Conservation (phyloP, 352 stramenopile species). For the Thalassiosira livingstoniorum region DNA sequence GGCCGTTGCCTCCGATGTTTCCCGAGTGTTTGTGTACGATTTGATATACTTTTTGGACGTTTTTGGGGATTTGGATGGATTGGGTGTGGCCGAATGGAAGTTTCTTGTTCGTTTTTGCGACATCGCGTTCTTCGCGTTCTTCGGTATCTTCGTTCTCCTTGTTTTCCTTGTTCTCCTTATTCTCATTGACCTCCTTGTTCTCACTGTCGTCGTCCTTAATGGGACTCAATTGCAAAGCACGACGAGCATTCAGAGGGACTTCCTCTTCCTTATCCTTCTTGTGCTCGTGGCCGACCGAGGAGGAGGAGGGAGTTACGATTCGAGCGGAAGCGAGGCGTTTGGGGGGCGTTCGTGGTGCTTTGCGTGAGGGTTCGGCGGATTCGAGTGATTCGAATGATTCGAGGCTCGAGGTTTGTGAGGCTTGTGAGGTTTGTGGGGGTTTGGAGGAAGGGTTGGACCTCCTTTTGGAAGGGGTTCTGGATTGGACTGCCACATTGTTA, state of each 20-base stretch:
- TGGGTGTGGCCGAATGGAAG: conserved; percentile 41
- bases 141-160: conserved; percentile 23
- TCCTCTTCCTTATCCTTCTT: background rate
- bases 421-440: too few relatives aligned
- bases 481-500: too few relatives aligned
- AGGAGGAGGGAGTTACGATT: conserved; percentile 16
- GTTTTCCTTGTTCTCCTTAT: background rate
- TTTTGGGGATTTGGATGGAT: conserved; percentile 38
- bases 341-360: background rate
- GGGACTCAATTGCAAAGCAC: conserved; percentile 52
- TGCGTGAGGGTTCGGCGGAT: background rate
- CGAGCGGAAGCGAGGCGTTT: background rate
- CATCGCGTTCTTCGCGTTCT: conserved; percentile 12
- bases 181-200: background rate
- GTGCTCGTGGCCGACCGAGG: background rate
- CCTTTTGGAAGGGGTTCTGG: too few relatives aligned
- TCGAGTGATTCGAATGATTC: too few relatives aligned
- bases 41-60: conserved; percentile 87
- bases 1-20: conserved; percentile 93
- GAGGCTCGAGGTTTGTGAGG: background rate
- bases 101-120: conserved; percentile 25
- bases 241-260: conserved; percentile 19
- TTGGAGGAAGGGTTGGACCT: too few relatives aligned
- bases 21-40: conserved; percentile 94
- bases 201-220: conserved; percentile 29